Evolutionary conservation across 106 monocot species (phyloP), one percentile per base, ranked within the genome.

Genomic region (Allium cepa): DNA sequence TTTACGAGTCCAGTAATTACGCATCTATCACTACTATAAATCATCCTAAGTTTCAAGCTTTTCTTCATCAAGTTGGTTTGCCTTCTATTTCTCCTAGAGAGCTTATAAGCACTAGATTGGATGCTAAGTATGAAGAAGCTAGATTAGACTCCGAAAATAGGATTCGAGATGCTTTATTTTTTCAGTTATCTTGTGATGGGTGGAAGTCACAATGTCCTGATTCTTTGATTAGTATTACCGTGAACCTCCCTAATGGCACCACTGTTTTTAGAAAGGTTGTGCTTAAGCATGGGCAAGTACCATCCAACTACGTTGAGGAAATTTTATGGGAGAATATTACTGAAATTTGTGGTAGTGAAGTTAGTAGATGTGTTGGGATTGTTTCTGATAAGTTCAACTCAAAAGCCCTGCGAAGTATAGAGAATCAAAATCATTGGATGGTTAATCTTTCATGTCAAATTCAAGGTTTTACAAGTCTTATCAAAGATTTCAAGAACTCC

Each of bases 171-270:
- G 88, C 97, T 11, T 66, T 80, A 63, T 97, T 97, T 79, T 97
- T 89, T 71, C 97, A 97, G 81, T 69, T 97, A 26, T 77, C 97
- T 56, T 68, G 85, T 56, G 86, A 80, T 47, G 92, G 97, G 15
- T 89, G 88, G 88, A 79, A 73, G 13, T 62, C 79, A 8, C 68
- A 22, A 8, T 8, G 64, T 0, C 13, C 15, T 15, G 4, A 62
- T 16, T 2, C 26, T 26, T 47, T 97, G 45, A 78, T 97, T 47
- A 71, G 66, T 15, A 57, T 97, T 28, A 18, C 87, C 10, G 80
- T 86, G 46, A 97, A 97, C 72, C 89, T 97, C 53, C 97, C 97
- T 73, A 92, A 92, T 68, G 97, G 92, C 46, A 82, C 86, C 18
- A 79, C 84, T 49, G 82, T 97, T 13, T 97, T 97, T 82, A 73